Evolutionary conservation across 2,329 filamentous ascomycete genomes (phyloP).

Genomic region (Xylaria sp.): DNA sequence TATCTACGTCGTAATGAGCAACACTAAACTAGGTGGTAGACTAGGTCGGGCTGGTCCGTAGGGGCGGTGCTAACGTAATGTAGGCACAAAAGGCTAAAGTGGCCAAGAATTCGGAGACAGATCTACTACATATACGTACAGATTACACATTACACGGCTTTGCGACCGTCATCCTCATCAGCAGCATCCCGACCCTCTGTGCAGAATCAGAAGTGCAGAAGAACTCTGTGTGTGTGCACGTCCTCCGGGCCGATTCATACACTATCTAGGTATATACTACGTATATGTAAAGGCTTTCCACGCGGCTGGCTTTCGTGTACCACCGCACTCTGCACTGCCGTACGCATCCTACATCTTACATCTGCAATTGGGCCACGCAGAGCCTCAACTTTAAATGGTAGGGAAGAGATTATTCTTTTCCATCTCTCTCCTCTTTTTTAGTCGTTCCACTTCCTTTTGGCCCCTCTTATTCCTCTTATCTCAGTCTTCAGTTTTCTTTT

Average conservation of each 20-base stretch:
- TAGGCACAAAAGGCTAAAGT: too few relatives aligned
- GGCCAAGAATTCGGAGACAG: slow-evolving; percentile 10
- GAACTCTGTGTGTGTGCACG: not conserved
- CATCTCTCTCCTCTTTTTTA: too few relatives aligned
- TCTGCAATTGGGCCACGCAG: slow-evolving; percentile 19
- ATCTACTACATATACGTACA: not conserved
- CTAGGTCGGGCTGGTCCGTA: not conserved
- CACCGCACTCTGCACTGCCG: slow-evolving; percentile 10
- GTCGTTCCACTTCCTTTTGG: not conserved
- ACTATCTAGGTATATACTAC: too few relatives aligned
- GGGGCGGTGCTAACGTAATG: not conserved
- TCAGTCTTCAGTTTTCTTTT: not conserved
- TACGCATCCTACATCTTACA: slow-evolving; percentile 2
- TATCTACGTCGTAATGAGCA: slow-evolving; percentile 1
- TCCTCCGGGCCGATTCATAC: slow-evolving; percentile 27
- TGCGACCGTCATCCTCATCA: not conserved
- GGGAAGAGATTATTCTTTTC: not conserved
- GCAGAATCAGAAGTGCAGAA: not conserved
- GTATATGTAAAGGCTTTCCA: slow-evolving; percentile 8
- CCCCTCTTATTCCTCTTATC: not conserved
- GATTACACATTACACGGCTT: too few relatives aligned
- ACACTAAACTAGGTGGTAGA: not conserved
- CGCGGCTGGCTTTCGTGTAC: slow-evolving; percentile 19
- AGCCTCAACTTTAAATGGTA: slow-evolving; percentile 29
- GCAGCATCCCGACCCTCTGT: not conserved